Conservation (phyloP, 169 alveolate species). For the Pseudocohnilembus persalinus region DNA sequence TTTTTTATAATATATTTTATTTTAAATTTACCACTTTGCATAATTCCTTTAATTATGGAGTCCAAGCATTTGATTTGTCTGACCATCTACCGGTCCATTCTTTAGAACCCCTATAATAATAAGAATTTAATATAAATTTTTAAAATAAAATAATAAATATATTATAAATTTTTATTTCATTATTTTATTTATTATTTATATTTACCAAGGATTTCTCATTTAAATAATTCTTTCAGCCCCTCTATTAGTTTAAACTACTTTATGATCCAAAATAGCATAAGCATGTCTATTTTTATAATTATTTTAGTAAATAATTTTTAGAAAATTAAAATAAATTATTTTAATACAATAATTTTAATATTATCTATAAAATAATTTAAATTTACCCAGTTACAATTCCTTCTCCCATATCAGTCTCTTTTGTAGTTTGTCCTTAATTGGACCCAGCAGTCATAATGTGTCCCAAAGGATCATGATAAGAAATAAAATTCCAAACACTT, state of each 20-base stretch:
- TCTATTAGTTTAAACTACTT: conserved; percentile 47
- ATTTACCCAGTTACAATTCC: neutral
- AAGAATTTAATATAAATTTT: too few relatives aligned
- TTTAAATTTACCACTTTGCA: neutral
- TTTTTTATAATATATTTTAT: too few relatives aligned
- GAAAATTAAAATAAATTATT: too few relatives aligned
- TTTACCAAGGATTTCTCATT: conserved; percentile 90
- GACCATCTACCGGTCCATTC: neutral
- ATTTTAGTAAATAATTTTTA: too few relatives aligned
- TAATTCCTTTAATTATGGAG: neutral
- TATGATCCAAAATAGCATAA: conserved; percentile 78
- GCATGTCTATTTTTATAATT: too few relatives aligned
- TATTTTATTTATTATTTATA: conserved; percentile 65
- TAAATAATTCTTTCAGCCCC: conserved; percentile 64
- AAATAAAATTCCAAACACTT: neutral
- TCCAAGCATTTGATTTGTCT: neutral
- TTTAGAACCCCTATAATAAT: too few relatives aligned
- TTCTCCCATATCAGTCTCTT: neutral
- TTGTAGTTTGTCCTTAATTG: neutral
- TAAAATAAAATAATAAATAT: too few relatives aligned
- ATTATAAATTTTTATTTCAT: too few relatives aligned
- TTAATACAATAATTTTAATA: too few relatives aligned
- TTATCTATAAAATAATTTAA: too few relatives aligned
- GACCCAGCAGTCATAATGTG: neutral
- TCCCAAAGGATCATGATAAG: neutral